Evolutionary conservation across 352 stramenopile genomes (phyloP), one percentile per base, ranked within the genome.

Genomic region (Phytopythium vexans): DNA sequence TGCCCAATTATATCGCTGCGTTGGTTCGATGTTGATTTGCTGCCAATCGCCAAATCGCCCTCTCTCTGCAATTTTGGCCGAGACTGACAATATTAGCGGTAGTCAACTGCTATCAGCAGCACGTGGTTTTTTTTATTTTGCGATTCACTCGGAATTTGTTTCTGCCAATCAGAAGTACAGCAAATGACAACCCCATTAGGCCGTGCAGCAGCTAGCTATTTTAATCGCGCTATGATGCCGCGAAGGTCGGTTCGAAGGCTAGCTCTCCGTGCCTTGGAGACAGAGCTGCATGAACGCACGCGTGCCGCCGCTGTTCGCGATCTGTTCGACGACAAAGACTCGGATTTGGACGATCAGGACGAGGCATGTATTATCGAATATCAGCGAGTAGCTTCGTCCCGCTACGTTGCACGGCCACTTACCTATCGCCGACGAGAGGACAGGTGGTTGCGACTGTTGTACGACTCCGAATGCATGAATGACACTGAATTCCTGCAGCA

Each of bases 1-100:
- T 27, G 21, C 21, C 21, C 21, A 27, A 27, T 27, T 27, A 27
- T 27, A 27, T 27, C 21, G 21, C 21, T 27, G 21, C 21, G 21
- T 27, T 27, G 21, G 21, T 27, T 27, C 21, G 14, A 15, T 16
- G 41, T 32, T 2, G 8, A 15, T 46, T 46, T n/a, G 8, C 41
- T 9, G 41, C 21, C 21, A 27, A 27, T 27, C 21, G 2, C 21
- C 21, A 27, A 46, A 46, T 46, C 14, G n/a, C 41, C n/a, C 41
- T 8, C 41, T 46, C 31, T n/a, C 21, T n/a, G 41, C 41, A 46
- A 46, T 32, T 46, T 46, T 16, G 41, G 41, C 16, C 41, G 41
- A 21, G 31, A 46, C 31, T 16, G n/a, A 46, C 41, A 46, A 46
- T 46, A 46, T 21, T 46, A n/a, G 21, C 21, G 21, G 21, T 27